Conservation (phyloP, 2,329 filamentous ascomycete species). For the Arthrinium phaeospermum region DNA sequence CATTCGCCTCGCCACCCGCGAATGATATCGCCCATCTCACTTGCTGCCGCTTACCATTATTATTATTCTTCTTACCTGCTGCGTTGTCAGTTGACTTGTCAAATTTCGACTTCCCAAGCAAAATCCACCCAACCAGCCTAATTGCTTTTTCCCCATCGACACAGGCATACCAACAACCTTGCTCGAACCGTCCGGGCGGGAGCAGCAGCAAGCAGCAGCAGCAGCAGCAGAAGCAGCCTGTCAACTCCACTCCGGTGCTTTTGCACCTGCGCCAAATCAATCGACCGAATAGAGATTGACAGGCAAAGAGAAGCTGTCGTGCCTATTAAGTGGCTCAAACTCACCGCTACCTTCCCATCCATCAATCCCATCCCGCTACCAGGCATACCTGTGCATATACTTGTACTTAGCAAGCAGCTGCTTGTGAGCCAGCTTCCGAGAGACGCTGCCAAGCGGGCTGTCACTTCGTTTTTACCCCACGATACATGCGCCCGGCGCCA, state of each 20-base stretch:
- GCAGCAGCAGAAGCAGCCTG: background rate
- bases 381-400: constrained; percentile 5
- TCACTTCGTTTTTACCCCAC: constrained; percentile 10
- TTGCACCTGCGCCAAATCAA: background rate
- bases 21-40: background rate
- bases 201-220: constrained; percentile 8
- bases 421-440: background rate
- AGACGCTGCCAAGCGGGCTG: constrained; percentile 8
- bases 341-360: constrained; percentile 3
- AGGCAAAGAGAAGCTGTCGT: background rate
- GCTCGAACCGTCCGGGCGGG: constrained; percentile 11
- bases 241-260: constrained; percentile 10
- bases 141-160: background rate
- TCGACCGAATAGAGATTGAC: background rate
- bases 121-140: background rate
- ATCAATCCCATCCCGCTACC: background rate
- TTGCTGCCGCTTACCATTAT: background rate
- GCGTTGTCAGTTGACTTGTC: constrained; percentile 13
- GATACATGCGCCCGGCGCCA: constrained; percentile 10
- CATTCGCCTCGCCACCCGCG: constrained; percentile 9
- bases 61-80: background rate
- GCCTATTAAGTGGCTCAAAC: constrained; percentile 15
- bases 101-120: background rate
- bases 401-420: constrained; percentile 2
- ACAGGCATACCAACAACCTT: background rate